phyloP scores from a whole-genome alignment of 305 asterid species.

The Solanum hybrid region DNA sequence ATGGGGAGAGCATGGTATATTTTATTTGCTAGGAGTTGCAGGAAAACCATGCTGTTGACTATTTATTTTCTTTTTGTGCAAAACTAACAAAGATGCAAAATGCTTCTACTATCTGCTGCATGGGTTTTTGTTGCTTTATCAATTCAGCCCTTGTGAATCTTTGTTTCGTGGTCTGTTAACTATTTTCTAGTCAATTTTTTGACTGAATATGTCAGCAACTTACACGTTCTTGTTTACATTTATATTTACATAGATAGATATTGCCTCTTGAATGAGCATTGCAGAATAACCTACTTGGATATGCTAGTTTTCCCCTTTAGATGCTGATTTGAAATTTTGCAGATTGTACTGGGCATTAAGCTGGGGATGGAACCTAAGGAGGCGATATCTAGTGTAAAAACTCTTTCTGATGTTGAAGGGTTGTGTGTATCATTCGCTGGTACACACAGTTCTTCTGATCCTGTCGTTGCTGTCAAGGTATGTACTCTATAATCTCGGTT shows the following conservation, averaged over 20 bases:
- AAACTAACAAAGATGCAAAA: not conserved
- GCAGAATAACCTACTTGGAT: not conserved
- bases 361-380: slow-evolving; percentile 68
- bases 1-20: not conserved
- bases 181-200: not conserved
- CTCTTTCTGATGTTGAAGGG: slow-evolving; percentile 87
- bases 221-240: not conserved
- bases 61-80: not conserved
- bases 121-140: not conserved
- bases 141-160: not conserved
- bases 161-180: not conserved
- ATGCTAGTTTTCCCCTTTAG: not conserved
- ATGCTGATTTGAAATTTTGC: slow-evolving; percentile 13
- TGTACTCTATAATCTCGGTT: not conserved
- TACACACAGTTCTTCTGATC: slow-evolving; percentile 63
- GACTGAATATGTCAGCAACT: not conserved
- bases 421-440: slow-evolving; percentile 67
- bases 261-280: not conserved
- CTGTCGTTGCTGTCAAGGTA: slow-evolving; percentile 69
- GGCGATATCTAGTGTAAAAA: slow-evolving; percentile 56
- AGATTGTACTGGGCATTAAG: slow-evolving; percentile 73
- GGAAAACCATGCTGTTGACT: not conserved
- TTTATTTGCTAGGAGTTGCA: not conserved
- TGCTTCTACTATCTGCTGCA: not conserved
- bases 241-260: not conserved